Base-by-base conservation (phyloP, 2,329 filamentous ascomycete species). In the Cladosporium sp. region DNA sequence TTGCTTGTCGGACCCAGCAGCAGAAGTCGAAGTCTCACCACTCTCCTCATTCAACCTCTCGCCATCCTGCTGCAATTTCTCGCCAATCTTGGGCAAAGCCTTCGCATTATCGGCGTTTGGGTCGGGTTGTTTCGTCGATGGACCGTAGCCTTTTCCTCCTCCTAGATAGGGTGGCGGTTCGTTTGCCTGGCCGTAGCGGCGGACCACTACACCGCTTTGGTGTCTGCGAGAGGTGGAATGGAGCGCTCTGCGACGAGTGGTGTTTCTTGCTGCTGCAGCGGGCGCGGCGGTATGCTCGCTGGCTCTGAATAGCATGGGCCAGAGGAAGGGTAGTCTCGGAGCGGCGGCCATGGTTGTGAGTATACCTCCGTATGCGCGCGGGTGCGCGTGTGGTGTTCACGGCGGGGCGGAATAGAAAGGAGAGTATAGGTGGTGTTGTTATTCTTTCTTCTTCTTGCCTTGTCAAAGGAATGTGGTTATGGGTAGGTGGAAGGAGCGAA, bases 171-270 rank as follows among this genome's bases (percentile, higher is more conserved):
- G 65, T 6, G 68, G 66, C 3, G 72, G 72, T 54, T 75, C 69
- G 40, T 74, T 72, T 1, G 73, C 73, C 12, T 68, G 70, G 20
- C 74, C 74, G 62, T 76, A 76, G 33, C 73, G 69, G 49, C 72
- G 66, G 8, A 57, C 55, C 15, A 56, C 55, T 12, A 48, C 53
- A 53, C 57, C 59, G 53, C 50, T 66, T 53, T 59, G 63, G 59
- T 58, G 64, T 39, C 57, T 62, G 38, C 58, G 62, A 43, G 63
- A 29, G 11, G 65, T 63, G 22, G 67, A 58, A 40, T 67, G 60
- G 27, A 68, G 61, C 29, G 61, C 59, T 50, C 61, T 54, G n/a
- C 58, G 54, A 33, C 58, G 59, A 16, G 56, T 53, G 22, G 58
- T 56, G 13, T 60, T 57, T 48, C 53, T 54, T 15, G 56, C 57